A percentile compares a stretch with the other conserved stretches of the same genome.
phyloP scores from a whole-genome alignment of 768 basidiomycete genomes.

The Clitopilus hobsonii region DNA sequence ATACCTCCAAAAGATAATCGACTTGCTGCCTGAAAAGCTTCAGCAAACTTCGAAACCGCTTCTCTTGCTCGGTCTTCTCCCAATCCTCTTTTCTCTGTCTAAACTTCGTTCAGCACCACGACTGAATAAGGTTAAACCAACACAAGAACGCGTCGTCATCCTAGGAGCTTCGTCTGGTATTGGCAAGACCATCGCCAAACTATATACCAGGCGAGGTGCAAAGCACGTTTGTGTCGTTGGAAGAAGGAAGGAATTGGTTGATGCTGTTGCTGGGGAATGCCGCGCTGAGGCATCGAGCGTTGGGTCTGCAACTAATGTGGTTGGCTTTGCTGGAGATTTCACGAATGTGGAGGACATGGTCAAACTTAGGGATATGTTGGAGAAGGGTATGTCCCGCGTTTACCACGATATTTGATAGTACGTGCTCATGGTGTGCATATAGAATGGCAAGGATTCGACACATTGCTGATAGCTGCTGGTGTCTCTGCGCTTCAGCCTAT shows the following conservation, averaged over 20 bases:
- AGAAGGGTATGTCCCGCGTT: conserved; percentile 41
- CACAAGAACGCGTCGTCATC: conserved; percentile 69
- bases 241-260: conserved; percentile 49
- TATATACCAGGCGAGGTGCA: conserved; percentile 75
- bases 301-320: conserved; percentile 3
- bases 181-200: conserved; percentile 62
- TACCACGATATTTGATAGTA: not conserved
- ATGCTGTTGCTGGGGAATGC: conserved; percentile 62
- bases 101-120: conserved; percentile 21
- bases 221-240: conserved; percentile 65
- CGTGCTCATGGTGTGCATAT: conserved; percentile 1
- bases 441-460: conserved; percentile 86
- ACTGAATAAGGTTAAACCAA: conserved; percentile 21
- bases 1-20: not conserved
- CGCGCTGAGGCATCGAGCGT: conserved; percentile 11
- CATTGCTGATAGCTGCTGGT: conserved; percentile 76
- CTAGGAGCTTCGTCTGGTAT: conserved; percentile 85
- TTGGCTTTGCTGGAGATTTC: conserved; percentile 56
- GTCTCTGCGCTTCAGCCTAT: conserved; percentile 79
- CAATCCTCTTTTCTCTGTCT: not conserved
- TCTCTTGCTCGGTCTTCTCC: not conserved
- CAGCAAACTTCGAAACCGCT: not conserved
- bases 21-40: not conserved
- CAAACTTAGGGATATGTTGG: conserved; percentile 44
- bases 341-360: conserved; percentile 64